Evolutionary conservation across 768 basidiomycete genomes (phyloP).

Genomic region (Collybiopsis confluens): DNA sequence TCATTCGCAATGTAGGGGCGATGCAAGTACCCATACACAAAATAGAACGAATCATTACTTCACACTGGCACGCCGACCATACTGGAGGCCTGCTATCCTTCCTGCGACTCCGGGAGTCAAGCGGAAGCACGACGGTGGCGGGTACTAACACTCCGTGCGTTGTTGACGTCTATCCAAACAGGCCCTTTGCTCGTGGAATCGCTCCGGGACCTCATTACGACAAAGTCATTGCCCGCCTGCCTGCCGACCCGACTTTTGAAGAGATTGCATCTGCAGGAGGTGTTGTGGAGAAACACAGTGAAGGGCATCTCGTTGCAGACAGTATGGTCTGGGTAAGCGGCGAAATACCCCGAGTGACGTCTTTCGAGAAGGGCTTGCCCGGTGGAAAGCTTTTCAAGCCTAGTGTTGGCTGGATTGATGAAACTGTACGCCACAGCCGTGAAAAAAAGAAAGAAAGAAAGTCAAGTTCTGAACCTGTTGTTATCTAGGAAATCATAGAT

Average conservation of each 20-base stretch:
- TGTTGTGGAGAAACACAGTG: slow-evolving; percentile 45
- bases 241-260: slow-evolving; percentile 69
- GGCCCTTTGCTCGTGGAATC: slow-evolving; percentile 72
- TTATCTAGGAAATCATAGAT: slow-evolving; percentile 67
- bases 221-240: slow-evolving; percentile 55
- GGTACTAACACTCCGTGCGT: slow-evolving; percentile 28
- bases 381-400: slow-evolving; percentile 63
- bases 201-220: slow-evolving; percentile 57
- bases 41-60: slow-evolving; percentile 64
- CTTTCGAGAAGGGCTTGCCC: slow-evolving; percentile 64
- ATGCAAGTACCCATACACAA: slow-evolving; percentile 50
- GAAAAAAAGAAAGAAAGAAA: slow-evolving; percentile 47
- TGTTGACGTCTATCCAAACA: slow-evolving; percentile 75
- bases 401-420: slow-evolving; percentile 14
- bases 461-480: background rate
- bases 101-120: slow-evolving; percentile 49
- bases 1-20: slow-evolving; percentile 66
- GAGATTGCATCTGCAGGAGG: slow-evolving; percentile 56
- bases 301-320: slow-evolving; percentile 64
- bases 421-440: slow-evolving; percentile 36
- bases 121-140: slow-evolving; percentile 8
- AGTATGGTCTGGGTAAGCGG: slow-evolving; percentile 75
- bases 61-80: slow-evolving; percentile 78
- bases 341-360: slow-evolving; percentile 67
- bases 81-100: slow-evolving; percentile 72